Evolutionary conservation across 2,329 filamentous ascomycete species (phyloP).

Genomic region (Escovopsis sp.): DNA sequence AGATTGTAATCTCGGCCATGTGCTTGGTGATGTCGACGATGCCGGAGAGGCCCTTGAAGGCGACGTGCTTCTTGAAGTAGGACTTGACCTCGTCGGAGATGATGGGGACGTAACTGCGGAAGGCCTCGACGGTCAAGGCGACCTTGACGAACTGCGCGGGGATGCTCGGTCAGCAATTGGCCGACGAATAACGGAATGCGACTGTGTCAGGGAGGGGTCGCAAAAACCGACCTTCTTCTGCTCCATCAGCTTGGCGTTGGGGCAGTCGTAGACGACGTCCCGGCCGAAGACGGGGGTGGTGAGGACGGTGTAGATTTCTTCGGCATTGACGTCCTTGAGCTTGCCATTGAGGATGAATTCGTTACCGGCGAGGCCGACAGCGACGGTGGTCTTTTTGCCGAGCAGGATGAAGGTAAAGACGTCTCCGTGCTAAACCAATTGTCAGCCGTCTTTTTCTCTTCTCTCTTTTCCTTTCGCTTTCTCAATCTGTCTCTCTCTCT

Average conservation of each 20-base stretch:
- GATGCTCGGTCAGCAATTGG: background rate
- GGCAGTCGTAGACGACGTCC: constrained; percentile 83
- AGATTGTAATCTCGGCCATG: constrained; percentile 80
- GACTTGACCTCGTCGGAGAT: constrained; percentile 61
- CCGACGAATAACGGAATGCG: background rate
- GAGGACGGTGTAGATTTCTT: constrained; percentile 76
- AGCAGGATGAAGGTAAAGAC: constrained; percentile 82
- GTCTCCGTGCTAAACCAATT: constrained; percentile 58
- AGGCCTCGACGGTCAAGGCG: constrained; percentile 60
- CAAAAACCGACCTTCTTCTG: constrained; percentile 94
- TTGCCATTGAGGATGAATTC: constrained; percentile 89
- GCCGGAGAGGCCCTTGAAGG: constrained; percentile 55
- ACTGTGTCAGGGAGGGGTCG: too few relatives aligned
- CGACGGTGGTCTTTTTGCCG: constrained; percentile 80
- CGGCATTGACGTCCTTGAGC: constrained; percentile 75
- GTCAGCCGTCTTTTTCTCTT: background rate
- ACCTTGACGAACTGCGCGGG: constrained; percentile 58
- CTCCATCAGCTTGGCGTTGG: constrained; percentile 86
- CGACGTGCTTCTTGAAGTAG: constrained; percentile 53
- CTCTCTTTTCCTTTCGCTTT: background rate
- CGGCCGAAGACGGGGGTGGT: constrained; percentile 61
- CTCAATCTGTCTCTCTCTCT: background rate
- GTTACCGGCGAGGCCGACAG: constrained; percentile 67
- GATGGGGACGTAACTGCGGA: constrained; percentile 62
- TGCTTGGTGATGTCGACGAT: constrained; percentile 56